A percentile compares a stretch with the other conserved stretches of the same genome.
phyloP scores from a whole-genome alignment of 192 early-diverging fungal genomes.

The Coemansia sp. region DNA sequence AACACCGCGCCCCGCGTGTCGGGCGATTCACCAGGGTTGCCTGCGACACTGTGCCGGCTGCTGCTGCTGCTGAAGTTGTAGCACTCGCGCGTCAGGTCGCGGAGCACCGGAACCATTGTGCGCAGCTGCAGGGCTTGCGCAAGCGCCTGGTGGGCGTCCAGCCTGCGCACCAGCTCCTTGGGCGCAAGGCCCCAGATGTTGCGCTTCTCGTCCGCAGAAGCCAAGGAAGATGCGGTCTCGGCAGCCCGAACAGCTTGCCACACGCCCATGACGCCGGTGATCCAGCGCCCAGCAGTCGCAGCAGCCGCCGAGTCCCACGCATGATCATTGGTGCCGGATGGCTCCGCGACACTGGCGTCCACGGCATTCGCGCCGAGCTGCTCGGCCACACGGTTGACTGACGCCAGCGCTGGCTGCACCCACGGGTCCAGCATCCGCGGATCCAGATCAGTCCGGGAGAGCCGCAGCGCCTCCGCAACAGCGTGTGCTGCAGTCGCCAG shows the following conservation, averaged over 20 bases:
- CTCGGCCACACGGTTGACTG: background rate
- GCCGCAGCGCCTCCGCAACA: background rate
- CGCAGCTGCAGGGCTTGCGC: constrained; percentile 36
- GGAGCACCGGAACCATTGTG: constrained; percentile 14
- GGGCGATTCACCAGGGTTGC: background rate
- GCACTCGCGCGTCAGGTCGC: constrained; percentile 10
- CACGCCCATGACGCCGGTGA: constrained; percentile 40
- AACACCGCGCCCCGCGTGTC: background rate
- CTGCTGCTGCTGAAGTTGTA: background rate
- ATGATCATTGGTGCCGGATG: background rate
- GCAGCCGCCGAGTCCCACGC: constrained; percentile 7
- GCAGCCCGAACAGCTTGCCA: constrained; percentile 44
- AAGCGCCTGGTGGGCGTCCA: constrained; percentile 24
- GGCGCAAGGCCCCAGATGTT: constrained; percentile 38
- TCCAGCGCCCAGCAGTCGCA: constrained; percentile 33
- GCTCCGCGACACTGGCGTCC: background rate
- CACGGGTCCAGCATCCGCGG: constrained; percentile 14
- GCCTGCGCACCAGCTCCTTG: constrained; percentile 42
- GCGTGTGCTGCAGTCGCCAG: constrained; percentile 1
- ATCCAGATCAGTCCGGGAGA: constrained; percentile 6
- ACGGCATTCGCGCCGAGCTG: background rate
- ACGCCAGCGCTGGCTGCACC: background rate
- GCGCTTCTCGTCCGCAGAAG: background rate
- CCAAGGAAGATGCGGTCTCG: constrained; percentile 18
- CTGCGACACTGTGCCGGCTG: background rate